Evolutionary conservation across 805 yeast species (phyloP), one percentile per base, ranked within the genome.

Genomic region (Blastobotrys terrestris): DNA sequence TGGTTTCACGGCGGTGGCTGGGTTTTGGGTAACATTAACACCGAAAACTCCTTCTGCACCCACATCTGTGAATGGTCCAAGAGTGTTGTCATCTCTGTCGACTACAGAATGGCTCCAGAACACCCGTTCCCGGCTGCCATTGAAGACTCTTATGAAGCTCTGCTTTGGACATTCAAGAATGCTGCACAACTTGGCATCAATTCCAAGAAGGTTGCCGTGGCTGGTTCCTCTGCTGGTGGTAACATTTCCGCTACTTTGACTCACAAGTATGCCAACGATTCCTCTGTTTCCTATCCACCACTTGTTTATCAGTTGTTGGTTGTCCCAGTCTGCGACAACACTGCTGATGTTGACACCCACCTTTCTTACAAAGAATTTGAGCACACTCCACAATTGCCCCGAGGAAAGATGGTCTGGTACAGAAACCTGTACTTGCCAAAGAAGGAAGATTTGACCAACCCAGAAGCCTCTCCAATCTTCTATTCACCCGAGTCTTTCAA

Each of bases 31-130:
- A 64, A 63, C 48, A 65, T 74, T 42, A 57, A 50, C 51, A 67
- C 76, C n/a, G 77, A 74, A 52, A 73, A 75, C 62, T 66, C 73
- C 2, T 71, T 63, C 57, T 74, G 77, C 54, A 67, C 77, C 1
- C 69, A 72, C 51, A 57, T 70, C 44, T 73, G 76, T 19, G 67
- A 68, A 39, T 50, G 56, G 48, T 46, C 48, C 44, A 39, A 31
- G 73, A 67, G 74, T 53, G 60, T 68, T 15, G 77, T 75, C 11
- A 63, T 77, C 8, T 65, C 72, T 6, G 75, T 77, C n/a, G 79
- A 77, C 60, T 77, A 77, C 62, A 55, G 81, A 44, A 61, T 76
- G 51, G 80, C 80, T 0, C 82, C 81, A 2, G 79, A 77, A 59
- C 56, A 64, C 58, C 75, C 76, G 19, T 77, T 66, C 60, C 81